Evolutionary conservation across 192 early-diverging fungal genomes (phyloP), one percentile per base, ranked within the genome.

Genomic region (Chytriomyces sp.): DNA sequence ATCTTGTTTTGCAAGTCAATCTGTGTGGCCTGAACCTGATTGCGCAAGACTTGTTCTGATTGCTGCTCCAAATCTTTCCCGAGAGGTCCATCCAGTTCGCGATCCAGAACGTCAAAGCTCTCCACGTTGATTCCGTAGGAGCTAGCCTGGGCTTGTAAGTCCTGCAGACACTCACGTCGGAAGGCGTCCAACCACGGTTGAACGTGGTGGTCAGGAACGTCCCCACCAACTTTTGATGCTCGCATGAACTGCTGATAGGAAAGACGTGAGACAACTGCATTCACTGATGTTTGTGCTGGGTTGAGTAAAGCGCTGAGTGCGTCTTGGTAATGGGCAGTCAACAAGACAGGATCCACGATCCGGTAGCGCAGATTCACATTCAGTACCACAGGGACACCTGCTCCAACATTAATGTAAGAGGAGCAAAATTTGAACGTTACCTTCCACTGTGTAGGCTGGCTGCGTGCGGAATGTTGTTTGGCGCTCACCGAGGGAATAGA

Each of bases 211-310:
- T 80, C 78, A 25, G 82, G 80, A 8, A 84, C 78, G 37, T 84
- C 82, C 14, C 71, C 77, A 30, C 75, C 78, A n/a, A 82, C 40
- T 37, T 77, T 77, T 55, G 79, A 69, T 0, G 82, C 82, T 3
- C 81, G 68, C 82, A 84, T 84, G 54, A 84, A 84, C 63, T 83
- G 81, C 39, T 77, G 75, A 55, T 84, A 84, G 30, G 63, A 62
- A 28, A 84, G 70, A 25, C 82, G 72, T 1, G 75, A 75, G 14
- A 84, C 82, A 14, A 84, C 79, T 6, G 64, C 28, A 52, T 84
- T 84, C 37, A 84, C 82, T 6, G 79, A 76, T 10, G 80, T 80
- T 64, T 84, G 82, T 14, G 82, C 78, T 0, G 82, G 82, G 61
- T 82, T 84, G 1, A 40, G 67, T 5, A 84, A 74, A 3, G 82